Base-by-base conservation (phyloP, 2,329 filamentous ascomycete genomes). In the Fusarium sp. region DNA sequence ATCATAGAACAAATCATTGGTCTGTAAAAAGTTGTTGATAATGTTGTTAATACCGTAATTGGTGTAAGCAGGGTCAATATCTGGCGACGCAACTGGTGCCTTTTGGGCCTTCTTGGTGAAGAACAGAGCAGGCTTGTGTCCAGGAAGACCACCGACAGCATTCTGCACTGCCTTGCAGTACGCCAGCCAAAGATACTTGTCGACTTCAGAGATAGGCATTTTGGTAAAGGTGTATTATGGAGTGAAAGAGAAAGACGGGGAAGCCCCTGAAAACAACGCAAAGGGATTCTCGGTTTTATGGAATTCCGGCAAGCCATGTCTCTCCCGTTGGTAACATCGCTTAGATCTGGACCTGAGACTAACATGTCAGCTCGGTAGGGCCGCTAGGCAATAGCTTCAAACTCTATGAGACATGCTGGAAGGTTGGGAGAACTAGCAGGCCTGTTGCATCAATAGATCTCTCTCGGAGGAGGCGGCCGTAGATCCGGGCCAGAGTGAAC, bases 41-140 rank as follows among this genome's bases (percentile, higher is more conserved):
- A 71, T 71, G 4, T 53, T 60, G 47, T 71, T 61, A 37, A 71
- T 66, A 2, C 69, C 69, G 18, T 57, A 59, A 22, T 71, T 71
- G 3, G 69, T 71, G 11, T 71, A 71, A 6, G 69, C 48, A 8
- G 69, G 42, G 24, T 71, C 53, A 6, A 71, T 69, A 30, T 61
- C 49, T 9, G 57, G 51, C 9, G 69, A 71, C 1, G 69, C 68
- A 20, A 71, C 57, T 6, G 69, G 69, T 12, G 69, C 69, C 11
- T 71, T 71, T 27, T 71, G 69, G 12, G 69, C 69, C 22, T 69
- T 56, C n/a, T 69, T 71, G 53, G 69, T 71, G 32, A 71, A 71
- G 30, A 71, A 71, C 24, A 71, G 18, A 6, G 69, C 69, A n/a
- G 69, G 69, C 46, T 66, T 71, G 20, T 71, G 69, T 27, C 69